A percentile compares a stretch with the other conserved stretches of the same genome.
Conservation (phyloP, 164 flowering plant species). For the Euptelea pleiosperma region DNA sequence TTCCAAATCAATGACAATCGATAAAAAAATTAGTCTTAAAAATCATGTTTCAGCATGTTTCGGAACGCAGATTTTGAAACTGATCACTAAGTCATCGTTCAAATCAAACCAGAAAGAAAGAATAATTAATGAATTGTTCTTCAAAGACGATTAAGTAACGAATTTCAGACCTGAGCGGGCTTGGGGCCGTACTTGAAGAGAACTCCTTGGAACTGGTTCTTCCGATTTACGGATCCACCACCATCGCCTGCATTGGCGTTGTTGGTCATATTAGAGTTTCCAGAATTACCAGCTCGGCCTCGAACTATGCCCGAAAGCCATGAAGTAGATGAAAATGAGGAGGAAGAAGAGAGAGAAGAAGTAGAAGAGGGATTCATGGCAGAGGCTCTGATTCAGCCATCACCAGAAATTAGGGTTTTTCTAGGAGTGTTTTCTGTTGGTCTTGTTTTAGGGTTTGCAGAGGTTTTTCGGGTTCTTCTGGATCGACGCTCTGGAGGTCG, state of each 20-base stretch:
- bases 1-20: no score
- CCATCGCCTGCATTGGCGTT: conserved; percentile 23
- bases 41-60: no score
- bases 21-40: no score
- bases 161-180: conserved; percentile 54
- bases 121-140: no score
- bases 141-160: background rate
- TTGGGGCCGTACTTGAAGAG: conserved; percentile 88
- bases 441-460: background rate
- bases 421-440: background rate
- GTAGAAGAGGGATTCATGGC: conserved; percentile 34
- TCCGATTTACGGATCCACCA: conserved; percentile 43
- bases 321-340: no score
- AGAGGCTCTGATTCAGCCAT: conserved; percentile 10
- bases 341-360: no score
- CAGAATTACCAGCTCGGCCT: conserved; percentile 44
- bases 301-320: conserved; percentile 84
- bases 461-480: no score
- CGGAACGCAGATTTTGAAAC: no score
- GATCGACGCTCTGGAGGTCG: no score
- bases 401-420: background rate
- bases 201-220: conserved; percentile 68
- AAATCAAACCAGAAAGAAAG: no score
- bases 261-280: conserved; percentile 29
- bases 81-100: no score